phyloP scores from a whole-genome alignment of 345 rosid genomes.

The Sonneratia caseolaris region DNA sequence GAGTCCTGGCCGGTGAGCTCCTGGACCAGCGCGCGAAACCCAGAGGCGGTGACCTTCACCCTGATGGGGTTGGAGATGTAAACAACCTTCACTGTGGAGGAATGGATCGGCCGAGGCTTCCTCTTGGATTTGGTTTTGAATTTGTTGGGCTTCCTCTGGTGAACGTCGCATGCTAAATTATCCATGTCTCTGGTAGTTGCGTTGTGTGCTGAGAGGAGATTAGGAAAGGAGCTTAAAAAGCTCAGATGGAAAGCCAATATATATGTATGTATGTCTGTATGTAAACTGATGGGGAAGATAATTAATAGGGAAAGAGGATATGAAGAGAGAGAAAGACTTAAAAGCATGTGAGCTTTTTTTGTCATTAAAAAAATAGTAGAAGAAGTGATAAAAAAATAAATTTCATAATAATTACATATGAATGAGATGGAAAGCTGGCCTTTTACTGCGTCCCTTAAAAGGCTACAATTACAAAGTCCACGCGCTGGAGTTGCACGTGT shows the following conservation, averaged over 20 bases:
- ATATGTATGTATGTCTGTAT: not conserved
- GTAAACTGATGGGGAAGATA: not conserved
- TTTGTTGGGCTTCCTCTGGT: slow-evolving; percentile 11
- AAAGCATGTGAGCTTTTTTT: too few species aligned
- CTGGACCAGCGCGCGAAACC: slow-evolving; percentile 38
- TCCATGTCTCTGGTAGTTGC: not conserved
- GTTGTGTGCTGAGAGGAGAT: not conserved
- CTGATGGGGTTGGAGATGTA: slow-evolving; percentile 46
- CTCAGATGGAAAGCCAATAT: not conserved
- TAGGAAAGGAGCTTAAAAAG: not conserved
- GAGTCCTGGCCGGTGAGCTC: slow-evolving; percentile 41
- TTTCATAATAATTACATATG: too few species aligned
- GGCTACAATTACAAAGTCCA: too few species aligned
- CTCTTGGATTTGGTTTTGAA: slow-evolving; percentile 7
- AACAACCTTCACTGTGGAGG: slow-evolving; percentile 28
- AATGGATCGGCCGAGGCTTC: not conserved
- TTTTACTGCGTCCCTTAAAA: too few species aligned
- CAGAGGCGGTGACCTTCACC: slow-evolving; percentile 29
- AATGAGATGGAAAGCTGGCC: too few species aligned
- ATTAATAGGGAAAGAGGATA: not conserved
- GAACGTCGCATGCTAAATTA: not conserved
- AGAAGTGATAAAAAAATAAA: too few species aligned
- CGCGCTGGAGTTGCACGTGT: too few species aligned
- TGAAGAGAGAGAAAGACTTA: too few species aligned
- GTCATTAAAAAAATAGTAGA: too few species aligned